phyloP scores from a whole-genome alignment of 2,329 filamentous ascomycete species.

The Alternaria triticina region DNA sequence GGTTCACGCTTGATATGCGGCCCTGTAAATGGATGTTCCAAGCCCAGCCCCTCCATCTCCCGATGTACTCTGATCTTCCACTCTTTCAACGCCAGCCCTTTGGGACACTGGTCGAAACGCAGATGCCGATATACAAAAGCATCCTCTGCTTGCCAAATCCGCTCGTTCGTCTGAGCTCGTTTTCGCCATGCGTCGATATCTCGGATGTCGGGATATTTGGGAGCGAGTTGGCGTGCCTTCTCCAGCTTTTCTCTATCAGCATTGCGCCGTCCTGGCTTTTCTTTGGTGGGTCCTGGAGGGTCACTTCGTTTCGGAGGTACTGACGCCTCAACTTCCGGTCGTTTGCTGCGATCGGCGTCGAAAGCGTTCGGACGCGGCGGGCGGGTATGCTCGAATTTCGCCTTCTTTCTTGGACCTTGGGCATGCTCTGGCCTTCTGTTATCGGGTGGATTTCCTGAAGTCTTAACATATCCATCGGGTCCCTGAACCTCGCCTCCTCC shows the following conservation, averaged over 20 bases:
- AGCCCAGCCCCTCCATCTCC: not conserved
- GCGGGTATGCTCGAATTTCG: not conserved
- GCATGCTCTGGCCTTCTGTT: not conserved
- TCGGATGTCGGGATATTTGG: not conserved
- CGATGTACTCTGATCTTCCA: not conserved
- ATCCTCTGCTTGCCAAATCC: not conserved
- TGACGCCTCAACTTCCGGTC: not conserved
- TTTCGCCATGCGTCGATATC: not conserved
- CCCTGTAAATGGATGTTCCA: not conserved
- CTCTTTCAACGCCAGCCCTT: not conserved
- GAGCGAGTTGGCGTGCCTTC: not conserved
- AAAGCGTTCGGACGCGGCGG: not conserved
- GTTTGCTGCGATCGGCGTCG: not conserved
- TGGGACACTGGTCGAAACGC: not conserved
- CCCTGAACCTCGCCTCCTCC: not conserved
- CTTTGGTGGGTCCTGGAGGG: no score
- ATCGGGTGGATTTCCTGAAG: not conserved
- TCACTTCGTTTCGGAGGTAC: not conserved
- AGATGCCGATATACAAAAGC: not conserved
- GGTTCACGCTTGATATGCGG: not conserved
- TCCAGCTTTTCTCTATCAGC: no score
- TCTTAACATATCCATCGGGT: not conserved
- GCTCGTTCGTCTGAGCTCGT: not conserved
- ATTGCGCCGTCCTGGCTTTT: no score
- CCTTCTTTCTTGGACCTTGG: not conserved